Conservation (phyloP, 192 early-diverging fungal genomes). For the Mortierella hygrophila region DNA sequence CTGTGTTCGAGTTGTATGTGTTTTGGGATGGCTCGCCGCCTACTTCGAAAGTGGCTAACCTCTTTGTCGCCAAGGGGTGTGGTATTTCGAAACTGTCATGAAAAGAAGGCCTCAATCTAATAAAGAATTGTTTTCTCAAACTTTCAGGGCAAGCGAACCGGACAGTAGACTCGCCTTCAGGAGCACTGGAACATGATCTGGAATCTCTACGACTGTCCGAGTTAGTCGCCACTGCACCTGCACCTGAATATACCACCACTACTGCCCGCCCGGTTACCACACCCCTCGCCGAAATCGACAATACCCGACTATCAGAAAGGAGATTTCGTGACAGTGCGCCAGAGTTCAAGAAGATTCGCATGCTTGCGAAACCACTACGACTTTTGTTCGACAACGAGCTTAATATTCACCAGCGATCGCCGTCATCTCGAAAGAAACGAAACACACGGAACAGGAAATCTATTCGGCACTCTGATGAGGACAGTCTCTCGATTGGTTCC, state of each 20-base stretch:
- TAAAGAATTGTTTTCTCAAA: not conserved
- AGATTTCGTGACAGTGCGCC: not conserved
- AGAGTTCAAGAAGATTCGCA: not conserved
- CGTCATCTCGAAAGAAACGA: not conserved
- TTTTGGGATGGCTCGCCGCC: not conserved
- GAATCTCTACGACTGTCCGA: not conserved
- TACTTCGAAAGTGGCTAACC: not conserved
- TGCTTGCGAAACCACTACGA: constrained; percentile 9
- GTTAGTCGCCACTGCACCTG: not conserved
- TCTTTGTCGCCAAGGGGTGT: not conserved
- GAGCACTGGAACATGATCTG: not conserved
- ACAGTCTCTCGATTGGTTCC: not conserved
- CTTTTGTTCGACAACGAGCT: not conserved
- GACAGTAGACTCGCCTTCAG: not conserved
- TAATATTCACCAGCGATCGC: not conserved
- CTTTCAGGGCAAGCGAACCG: not conserved
- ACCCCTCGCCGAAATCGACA: not conserved
- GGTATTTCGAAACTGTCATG: not conserved
- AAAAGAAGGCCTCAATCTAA: not conserved
- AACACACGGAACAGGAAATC: not conserved
- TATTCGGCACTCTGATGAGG: not conserved
- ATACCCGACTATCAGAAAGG: not conserved
- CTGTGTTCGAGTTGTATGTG: not conserved
- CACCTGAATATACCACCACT: not conserved
- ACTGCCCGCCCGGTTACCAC: not conserved